A percentile compares a stretch with the other conserved stretches of the same genome.
These are phyloP conservation scores for Hypoxylon sp. DNA, from an alignment of 2,329 filamentous ascomycete species.

Conservation along the genomic window DNA sequence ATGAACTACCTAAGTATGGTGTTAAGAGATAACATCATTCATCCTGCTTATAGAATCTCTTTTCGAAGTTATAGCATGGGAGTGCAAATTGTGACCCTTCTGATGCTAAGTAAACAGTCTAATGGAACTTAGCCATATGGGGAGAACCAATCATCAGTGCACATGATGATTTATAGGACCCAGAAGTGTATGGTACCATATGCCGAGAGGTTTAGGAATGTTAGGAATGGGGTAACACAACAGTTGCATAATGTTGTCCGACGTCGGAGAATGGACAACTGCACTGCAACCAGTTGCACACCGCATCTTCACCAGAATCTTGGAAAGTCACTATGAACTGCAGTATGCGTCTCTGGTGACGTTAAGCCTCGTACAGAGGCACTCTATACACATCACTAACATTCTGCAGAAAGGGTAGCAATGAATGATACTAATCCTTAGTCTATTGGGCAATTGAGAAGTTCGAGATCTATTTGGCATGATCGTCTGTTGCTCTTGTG, in stretches of 20 bases:
- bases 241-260: not conserved
- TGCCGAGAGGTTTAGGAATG: not conserved
- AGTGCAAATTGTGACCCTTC: not conserved
- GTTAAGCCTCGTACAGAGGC: not conserved
- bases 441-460: not conserved
- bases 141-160: not conserved
- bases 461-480: not conserved
- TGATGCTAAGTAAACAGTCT: not conserved
- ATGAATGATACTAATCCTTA: not conserved
- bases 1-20: not conserved
- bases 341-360: not conserved
- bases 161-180: not conserved
- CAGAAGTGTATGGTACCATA: not conserved
- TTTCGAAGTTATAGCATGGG: not conserved
- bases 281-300: not conserved
- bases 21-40: not conserved
- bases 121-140: not conserved
- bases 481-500: conserved; percentile 2
- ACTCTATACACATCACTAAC: not conserved
- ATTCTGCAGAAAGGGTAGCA: not conserved
- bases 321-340: not conserved
- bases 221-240: not conserved
- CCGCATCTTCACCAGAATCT: not conserved
- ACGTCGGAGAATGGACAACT: not conserved
- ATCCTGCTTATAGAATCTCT: not conserved